phyloP scores from a whole-genome alignment of 768 basidiomycete genomes.

The Mycena alexandri region DNA sequence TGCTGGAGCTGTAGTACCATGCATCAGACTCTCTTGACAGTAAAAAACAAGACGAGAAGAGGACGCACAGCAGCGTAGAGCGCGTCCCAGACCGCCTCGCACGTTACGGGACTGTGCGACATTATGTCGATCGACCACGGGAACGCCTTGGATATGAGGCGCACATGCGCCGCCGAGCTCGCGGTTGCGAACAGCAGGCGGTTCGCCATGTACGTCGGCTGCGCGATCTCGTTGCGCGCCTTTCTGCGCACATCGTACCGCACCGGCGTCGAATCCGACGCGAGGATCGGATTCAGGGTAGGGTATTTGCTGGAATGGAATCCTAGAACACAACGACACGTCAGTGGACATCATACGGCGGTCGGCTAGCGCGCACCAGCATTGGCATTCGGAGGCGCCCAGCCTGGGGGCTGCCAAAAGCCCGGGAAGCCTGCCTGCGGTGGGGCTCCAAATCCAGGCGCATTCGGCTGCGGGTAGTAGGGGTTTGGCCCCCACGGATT shows the following conservation, averaged over 20 bases:
- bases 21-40: not conserved
- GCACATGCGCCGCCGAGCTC: constrained; percentile 55
- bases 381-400: constrained; percentile 29
- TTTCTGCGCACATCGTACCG: constrained; percentile 63
- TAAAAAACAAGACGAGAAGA: not conserved
- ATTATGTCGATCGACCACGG: constrained; percentile 76
- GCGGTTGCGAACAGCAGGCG: constrained; percentile 53
- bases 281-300: constrained; percentile 66
- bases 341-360: not conserved
- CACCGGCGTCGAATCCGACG: constrained; percentile 62
- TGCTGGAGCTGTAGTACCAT: constrained; percentile 54
- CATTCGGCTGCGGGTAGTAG: constrained; percentile 28
- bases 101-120: constrained; percentile 56
- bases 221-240: constrained; percentile 56
- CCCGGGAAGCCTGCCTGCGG: constrained; percentile 17
- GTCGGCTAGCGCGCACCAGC: constrained; percentile 9
- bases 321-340: constrained; percentile 7
- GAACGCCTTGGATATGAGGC: constrained; percentile 71
- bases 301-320: constrained; percentile 58
- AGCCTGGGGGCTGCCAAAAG: constrained; percentile 27
- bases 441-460: constrained; percentile 6
- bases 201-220: constrained; percentile 57
- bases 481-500: constrained; percentile 26
- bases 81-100: constrained; percentile 67
- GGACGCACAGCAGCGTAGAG: constrained; percentile 51